Conservation (phyloP, 2,329 filamentous ascomycete species). For the Alternaria atra region DNA sequence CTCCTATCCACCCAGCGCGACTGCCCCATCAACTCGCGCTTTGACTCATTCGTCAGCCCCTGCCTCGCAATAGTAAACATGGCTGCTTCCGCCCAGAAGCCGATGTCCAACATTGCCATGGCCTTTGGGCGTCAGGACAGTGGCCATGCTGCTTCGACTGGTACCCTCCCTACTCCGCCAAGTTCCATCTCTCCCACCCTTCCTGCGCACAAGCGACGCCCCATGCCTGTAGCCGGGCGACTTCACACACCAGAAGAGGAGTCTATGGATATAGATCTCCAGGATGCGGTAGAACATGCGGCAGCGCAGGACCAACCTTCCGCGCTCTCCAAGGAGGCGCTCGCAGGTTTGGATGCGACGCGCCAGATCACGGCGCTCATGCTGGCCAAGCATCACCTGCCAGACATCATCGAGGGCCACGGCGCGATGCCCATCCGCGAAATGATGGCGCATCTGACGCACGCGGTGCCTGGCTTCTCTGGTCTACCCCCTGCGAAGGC, state of each 20-base stretch:
- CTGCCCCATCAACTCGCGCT: conserved; percentile 23
- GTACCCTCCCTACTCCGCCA: conserved; percentile 83
- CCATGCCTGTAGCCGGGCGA: conserved; percentile 56
- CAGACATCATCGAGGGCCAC: conserved; percentile 87
- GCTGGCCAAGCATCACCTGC: conserved; percentile 88
- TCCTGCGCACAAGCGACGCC: conserved; percentile 79
- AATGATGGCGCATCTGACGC: conserved; percentile 93
- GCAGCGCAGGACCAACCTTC: conserved; percentile 55
- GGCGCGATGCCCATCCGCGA: conserved; percentile 93
- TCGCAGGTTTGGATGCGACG: conserved; percentile 71
- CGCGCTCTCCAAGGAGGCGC: conserved; percentile 59
- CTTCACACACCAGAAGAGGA: conserved; percentile 56
- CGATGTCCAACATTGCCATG: conserved; percentile 53
- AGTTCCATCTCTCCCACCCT: conserved; percentile 93
- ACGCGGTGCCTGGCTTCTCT: conserved; percentile 90
- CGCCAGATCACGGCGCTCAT: conserved; percentile 85
- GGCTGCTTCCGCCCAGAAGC: conserved; percentile 48
- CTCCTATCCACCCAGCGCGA: conserved; percentile 17
- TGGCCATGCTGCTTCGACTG: conserved; percentile 31
- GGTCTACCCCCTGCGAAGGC: conserved; percentile 89
- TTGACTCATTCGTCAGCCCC: conserved; percentile 44
- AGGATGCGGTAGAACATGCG: conserved; percentile 69
- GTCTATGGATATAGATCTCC: conserved; percentile 84
- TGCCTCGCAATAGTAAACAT: conserved; percentile 37
- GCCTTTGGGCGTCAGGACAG: conserved; percentile 49